Percentiles rank a stretch among this genome's conserved stretches.
Conservation (phyloP, 148 eudicot species). For the Rhododendron griersonianum region DNA sequence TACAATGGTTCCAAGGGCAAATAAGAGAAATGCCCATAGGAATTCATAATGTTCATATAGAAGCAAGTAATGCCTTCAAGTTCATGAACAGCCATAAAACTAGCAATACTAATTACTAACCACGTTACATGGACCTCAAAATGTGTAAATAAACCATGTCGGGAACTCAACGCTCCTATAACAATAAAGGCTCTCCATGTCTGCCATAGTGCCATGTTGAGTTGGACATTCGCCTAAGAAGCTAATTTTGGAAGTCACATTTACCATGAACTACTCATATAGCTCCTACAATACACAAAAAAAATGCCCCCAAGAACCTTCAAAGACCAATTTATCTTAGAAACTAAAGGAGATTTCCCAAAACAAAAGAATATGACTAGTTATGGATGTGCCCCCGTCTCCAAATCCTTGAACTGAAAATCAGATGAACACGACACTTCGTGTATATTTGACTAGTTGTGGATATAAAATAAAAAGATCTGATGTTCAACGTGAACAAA, state of each 20-base stretch:
- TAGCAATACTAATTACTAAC: not conserved
- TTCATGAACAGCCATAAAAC: not conserved
- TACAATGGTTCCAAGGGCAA: not conserved
- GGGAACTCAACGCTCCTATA: not conserved
- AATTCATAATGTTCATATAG: not conserved
- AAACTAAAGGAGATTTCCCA: not conserved
- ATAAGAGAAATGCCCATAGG: not conserved
- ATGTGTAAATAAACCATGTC: not conserved
- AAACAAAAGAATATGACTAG: not conserved
- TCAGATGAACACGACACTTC: not conserved
- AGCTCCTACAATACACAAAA: not conserved
- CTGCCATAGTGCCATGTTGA: not conserved
- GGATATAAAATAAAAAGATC: not conserved
- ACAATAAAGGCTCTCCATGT: not conserved
- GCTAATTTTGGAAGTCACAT: not conserved
- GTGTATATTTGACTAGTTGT: not conserved
- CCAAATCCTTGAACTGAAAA: not conserved
- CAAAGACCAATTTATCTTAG: not conserved
- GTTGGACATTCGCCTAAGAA: not conserved
- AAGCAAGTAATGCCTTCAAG: not conserved
- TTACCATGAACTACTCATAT: not conserved
- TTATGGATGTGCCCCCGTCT: not conserved
- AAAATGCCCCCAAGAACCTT: not conserved
- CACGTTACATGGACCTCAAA: not conserved
- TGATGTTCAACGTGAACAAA: not conserved